Conservation (phyloP, 1,284 basidiomycete species). For the Acaromyces ingoldii region DNA sequence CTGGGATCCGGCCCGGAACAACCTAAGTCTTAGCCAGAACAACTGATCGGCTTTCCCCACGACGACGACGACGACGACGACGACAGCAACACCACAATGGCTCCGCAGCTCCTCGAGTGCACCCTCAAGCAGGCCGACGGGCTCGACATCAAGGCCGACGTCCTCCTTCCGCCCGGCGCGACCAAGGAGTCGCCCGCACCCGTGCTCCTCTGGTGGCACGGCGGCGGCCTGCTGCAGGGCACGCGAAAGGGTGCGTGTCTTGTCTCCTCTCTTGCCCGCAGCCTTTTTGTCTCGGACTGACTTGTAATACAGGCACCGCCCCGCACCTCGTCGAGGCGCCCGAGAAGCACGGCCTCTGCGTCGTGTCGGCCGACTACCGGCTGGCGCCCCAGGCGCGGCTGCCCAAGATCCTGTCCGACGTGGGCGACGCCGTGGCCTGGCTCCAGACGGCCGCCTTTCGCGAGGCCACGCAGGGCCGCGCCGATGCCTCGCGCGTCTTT, state of each 20-base stretch:
- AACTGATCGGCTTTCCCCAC: no score
- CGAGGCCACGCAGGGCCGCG: conserved; percentile 7
- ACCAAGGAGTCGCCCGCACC: background rate
- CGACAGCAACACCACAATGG: no score
- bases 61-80: no score
- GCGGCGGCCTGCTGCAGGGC: conserved; percentile 26
- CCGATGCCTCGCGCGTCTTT: conserved; percentile 22
- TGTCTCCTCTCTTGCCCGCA: background rate
- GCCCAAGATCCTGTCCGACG: conserved; percentile 27
- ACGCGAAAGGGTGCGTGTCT: background rate
- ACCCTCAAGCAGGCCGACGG: no score
- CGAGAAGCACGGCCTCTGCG: conserved; percentile 15
- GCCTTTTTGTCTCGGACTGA: background rate
- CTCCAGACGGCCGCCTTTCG: conserved; percentile 20
- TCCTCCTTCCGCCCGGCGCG: background rate
- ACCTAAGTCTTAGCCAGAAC: no score
- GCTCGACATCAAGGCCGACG: background rate
- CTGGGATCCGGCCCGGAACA: no score
- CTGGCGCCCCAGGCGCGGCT: conserved; percentile 33
- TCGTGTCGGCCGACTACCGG: conserved; percentile 33
- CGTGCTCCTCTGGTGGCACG: conserved; percentile 35
- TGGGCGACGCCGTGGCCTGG: conserved; percentile 14
- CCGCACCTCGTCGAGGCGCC: conserved; percentile 27
- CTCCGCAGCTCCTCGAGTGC: no score
- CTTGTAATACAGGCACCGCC: conserved; percentile 9